Base-by-base conservation (phyloP, 108 stramenopile genomes). In the Cyclotella choctawhatcheeana region DNA sequence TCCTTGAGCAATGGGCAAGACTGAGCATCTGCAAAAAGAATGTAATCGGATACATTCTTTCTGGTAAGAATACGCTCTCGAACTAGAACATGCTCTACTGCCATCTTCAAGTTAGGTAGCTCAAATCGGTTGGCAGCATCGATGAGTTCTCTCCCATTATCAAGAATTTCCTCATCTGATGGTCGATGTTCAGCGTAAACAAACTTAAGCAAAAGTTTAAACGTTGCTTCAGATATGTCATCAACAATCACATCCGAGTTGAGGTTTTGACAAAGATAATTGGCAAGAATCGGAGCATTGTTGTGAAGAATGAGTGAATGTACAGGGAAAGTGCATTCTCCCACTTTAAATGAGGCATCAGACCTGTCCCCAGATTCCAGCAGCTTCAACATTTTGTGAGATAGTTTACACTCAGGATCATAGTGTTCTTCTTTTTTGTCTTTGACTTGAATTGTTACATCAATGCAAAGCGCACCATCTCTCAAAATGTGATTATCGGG, bases 1-100 rank as follows among this genome's bases (percentile, higher is more conserved):
- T 69, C 55, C 52, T 69, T 58, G 0, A 69, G 29, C 37, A 69
- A 25, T 32, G 69, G 43, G 26, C 69, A 69, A 0, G 1, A 5
- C n/a, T 44, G 58, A 6, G 69, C 27, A 3, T 69, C 55, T 2
- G 69, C 69, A 58, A 69, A 35, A 0, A 58, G 20, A 20, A 58
- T 3, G 18, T 40, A 58, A 5, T 69, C 43, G 5, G 33, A 40
- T 1, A 44, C 69, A 59, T 58, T 69, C 21, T 33, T 35, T 1
- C 1, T 5, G 56, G 44, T 44, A 18, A 69, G 24, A 5, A 69
- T 32, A 30, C 69, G 35, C 2, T 25, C 30, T 25, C 33, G 44
- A 20, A 69, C 56, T 22, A 69, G 26, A 20, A 56, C 26, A 29
- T 37, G 45, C 53, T 58, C 69, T 2, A 69, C 69, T 20, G 34